phyloP scores from a whole-genome alignment of 371 early-diverging fungal genomes.

The Zopfochytrium polystomum region DNA sequence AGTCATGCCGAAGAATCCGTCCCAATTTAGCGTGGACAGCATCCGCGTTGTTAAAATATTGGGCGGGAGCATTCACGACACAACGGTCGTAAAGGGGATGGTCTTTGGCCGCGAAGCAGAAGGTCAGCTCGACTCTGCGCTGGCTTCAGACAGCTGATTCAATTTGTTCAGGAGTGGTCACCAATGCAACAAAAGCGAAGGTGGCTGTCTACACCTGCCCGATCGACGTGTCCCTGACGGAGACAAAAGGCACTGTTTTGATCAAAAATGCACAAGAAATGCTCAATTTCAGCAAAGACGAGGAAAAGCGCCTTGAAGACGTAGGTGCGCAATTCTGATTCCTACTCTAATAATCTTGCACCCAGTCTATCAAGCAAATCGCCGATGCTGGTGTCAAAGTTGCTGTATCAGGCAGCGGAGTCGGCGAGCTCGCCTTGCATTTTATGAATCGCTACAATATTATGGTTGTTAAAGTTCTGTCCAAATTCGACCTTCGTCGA shows the following conservation, averaged over 20 bases:
- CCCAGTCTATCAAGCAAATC: slow-evolving; percentile 74
- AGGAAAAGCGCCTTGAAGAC: slow-evolving; percentile 51
- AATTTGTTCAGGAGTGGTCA: slow-evolving; percentile 42
- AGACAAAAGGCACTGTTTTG: slow-evolving; percentile 99
- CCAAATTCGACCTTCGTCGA: slow-evolving; percentile 95
- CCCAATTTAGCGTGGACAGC: slow-evolving; percentile 90
- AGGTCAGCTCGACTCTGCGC: slow-evolving; percentile 43
- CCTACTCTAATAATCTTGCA: slow-evolving; percentile 8
- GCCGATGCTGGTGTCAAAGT: slow-evolving; percentile 91
- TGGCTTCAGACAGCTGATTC: not conserved
- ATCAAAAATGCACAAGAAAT: slow-evolving; percentile 96
- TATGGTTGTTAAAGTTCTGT: slow-evolving; percentile 84
- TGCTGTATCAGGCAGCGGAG: slow-evolving; percentile 82
- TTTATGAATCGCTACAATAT: slow-evolving; percentile 90
- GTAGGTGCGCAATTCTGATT: slow-evolving; percentile 8
- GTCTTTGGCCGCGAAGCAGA: slow-evolving; percentile 96
- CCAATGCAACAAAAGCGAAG: slow-evolving; percentile 77
- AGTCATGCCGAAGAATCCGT: slow-evolving; percentile 86
- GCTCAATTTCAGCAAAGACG: slow-evolving; percentile 94
- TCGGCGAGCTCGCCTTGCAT: slow-evolving; percentile 94
- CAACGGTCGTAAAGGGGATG: slow-evolving; percentile 94
- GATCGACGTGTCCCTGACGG: slow-evolving; percentile 92
- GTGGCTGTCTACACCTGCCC: slow-evolving; percentile 97
- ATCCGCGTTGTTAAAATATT: slow-evolving; percentile 97
- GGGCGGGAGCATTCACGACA: slow-evolving; percentile 91